Evolutionary conservation across 495 filamentous ascomycete genomes (phyloP).

Genomic region (Penicillium atrosanguineum): DNA sequence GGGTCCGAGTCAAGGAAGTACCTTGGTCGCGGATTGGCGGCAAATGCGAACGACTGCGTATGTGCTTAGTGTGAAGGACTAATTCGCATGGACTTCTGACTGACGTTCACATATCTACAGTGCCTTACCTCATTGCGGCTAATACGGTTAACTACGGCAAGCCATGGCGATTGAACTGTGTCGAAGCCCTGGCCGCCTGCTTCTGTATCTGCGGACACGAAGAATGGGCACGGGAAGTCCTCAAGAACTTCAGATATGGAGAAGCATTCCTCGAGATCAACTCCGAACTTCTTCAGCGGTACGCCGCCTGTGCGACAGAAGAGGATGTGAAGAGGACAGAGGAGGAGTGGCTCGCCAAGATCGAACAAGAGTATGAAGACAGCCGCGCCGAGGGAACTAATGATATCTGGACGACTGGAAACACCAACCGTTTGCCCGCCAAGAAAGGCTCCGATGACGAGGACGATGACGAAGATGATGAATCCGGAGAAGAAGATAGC

Average conservation of each 20-base stretch:
- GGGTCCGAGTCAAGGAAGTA: conserved; percentile 88
- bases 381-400: conserved; percentile 60
- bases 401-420: conserved; percentile 83
- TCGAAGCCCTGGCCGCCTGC: conserved; percentile 86
- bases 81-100: conserved; percentile 1
- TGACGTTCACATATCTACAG: conserved; percentile 14
- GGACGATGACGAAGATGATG: conserved; percentile 43
- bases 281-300: conserved; percentile 72
- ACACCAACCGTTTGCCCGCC: conserved; percentile 65
- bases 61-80: conserved; percentile 15
- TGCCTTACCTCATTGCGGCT: conserved; percentile 94
- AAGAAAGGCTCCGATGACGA: conserved; percentile 49
- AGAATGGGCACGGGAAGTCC: conserved; percentile 83
- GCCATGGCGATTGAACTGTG: conserved; percentile 92
- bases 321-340: conserved; percentile 86
- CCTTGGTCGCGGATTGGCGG: conserved; percentile 90
- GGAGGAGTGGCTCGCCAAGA: conserved; percentile 79
- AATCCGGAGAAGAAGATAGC: conserved; percentile 53
- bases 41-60: conserved; percentile 82
- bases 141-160: conserved; percentile 97
- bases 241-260: conserved; percentile 86
- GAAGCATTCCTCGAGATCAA: conserved; percentile 87
- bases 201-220: conserved; percentile 88
- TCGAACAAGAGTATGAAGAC: conserved; percentile 86
- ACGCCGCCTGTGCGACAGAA: conserved; percentile 78